A percentile compares a stretch with the other conserved stretches of the same genome.
Evolutionary conservation across 331 rosid genomes (phyloP).

Genomic region (Quercus phellos): DNA sequence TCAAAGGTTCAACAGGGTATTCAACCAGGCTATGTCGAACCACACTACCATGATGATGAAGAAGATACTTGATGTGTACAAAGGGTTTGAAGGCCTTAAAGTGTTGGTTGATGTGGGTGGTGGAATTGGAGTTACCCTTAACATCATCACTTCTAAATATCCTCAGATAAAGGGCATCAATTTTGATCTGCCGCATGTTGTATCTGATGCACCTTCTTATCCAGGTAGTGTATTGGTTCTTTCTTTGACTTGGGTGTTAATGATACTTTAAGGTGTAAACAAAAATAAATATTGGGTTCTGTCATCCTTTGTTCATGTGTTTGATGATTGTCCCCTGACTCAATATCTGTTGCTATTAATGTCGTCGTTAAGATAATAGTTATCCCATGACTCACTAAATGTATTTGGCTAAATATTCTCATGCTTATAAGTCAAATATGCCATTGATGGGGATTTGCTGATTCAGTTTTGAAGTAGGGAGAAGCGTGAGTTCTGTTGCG

Average conservation of each 20-base stretch:
- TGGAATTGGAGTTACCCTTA: constrained; percentile 9
- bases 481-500: no score
- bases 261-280: no score
- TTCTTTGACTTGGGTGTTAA: background rate
- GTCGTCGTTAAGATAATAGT: no score
- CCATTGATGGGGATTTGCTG: no score
- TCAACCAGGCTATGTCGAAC: constrained; percentile 10
- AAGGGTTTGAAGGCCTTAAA: background rate
- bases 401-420: no score
- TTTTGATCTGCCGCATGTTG: constrained; percentile 9
- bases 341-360: background rate
- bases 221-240: background rate
- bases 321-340: no score
- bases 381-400: no score
- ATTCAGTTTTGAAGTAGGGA: no score
- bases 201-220: constrained; percentile 4
- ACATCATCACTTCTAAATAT: background rate
- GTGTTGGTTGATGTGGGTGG: constrained; percentile 8
- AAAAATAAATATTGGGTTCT: background rate
- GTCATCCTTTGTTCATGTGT: no score
- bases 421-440: no score
- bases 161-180: constrained; percentile 5
- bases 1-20: constrained; percentile 4
- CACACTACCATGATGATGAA: constrained; percentile 1
- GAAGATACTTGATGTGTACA: background rate